These are phyloP conservation scores for Chlorociboria aeruginascens DNA, from an alignment of 495 filamentous ascomycete species.

Conservation along the genomic window DNA sequence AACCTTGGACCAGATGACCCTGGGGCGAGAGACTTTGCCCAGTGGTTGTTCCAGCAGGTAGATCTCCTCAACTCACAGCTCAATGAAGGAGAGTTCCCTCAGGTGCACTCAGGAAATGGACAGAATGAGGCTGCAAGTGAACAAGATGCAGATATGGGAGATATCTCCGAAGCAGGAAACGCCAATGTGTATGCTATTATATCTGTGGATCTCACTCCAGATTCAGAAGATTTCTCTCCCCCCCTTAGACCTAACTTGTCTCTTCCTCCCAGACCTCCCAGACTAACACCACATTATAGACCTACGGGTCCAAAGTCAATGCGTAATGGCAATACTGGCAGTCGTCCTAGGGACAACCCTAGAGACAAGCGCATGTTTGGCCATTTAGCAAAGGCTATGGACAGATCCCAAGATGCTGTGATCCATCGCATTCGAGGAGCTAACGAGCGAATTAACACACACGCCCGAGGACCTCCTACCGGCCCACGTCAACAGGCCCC, in stretches of 20 bases:
- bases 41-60: slow-evolving; percentile 85
- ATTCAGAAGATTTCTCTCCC: slow-evolving; percentile 14
- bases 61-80: slow-evolving; percentile 51
- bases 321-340: slow-evolving; percentile 55
- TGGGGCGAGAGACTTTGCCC: slow-evolving; percentile 70
- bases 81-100: slow-evolving; percentile 28
- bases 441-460: slow-evolving; percentile 61
- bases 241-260: neutral
- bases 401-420: slow-evolving; percentile 56
- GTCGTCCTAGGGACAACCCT: slow-evolving; percentile 5
- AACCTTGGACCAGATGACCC: slow-evolving; percentile 72
- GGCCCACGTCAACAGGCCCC: slow-evolving; percentile 40
- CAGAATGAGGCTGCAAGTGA: neutral
- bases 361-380: slow-evolving; percentile 72
- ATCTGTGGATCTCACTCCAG: slow-evolving; percentile 13
- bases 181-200: slow-evolving; percentile 54
- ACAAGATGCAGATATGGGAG: slow-evolving; percentile 61
- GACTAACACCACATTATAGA: slow-evolving; percentile 31
- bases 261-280: neutral
- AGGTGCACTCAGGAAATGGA: neutral
- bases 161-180: slow-evolving; percentile 32
- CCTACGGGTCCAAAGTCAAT: slow-evolving; percentile 94
- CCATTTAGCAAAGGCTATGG: slow-evolving; percentile 79
- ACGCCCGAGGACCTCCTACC: slow-evolving; percentile 58
- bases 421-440: slow-evolving; percentile 73